Conservation (phyloP, 164 flowering plant genomes). For the Macadamia integrifolia region DNA sequence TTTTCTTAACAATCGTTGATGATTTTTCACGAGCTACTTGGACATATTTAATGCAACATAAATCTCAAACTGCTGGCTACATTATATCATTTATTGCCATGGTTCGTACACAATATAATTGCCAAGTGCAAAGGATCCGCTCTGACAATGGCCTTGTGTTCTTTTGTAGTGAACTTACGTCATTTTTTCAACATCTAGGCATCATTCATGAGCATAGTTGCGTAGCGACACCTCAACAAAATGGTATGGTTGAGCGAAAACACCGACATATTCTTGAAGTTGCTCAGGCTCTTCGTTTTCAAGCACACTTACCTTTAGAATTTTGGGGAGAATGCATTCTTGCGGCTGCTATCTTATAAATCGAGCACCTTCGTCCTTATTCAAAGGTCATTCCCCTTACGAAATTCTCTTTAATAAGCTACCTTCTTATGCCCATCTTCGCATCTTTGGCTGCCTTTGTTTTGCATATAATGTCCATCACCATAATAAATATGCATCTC, state of each 20-base stretch:
- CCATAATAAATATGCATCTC: no score
- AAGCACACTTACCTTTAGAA: not conserved
- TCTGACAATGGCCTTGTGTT: not conserved
- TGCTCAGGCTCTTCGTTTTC: not conserved
- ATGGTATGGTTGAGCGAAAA: not conserved
- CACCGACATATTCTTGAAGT: slow-evolving; percentile 1
- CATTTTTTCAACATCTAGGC: not conserved
- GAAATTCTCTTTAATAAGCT: no score
- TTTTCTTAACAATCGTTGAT: slow-evolving; percentile 1
- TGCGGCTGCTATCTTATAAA: not conserved
- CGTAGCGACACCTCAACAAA: not conserved
- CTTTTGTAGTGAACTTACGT: not conserved
- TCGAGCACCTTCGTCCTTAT: not conserved
- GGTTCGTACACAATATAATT: not conserved
- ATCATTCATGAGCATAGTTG: not conserved
- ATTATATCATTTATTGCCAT: not conserved
- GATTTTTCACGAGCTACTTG: not conserved
- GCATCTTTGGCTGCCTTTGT: no score
- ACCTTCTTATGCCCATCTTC: no score
- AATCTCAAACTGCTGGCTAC: not conserved
- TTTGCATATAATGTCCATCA: no score
- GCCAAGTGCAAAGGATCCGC: not conserved
- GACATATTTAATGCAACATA: not conserved
- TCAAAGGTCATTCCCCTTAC: no score
- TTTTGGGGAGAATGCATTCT: slow-evolving; percentile 7